phyloP scores from a whole-genome alignment of 768 basidiomycete genomes.

The Tylopilus subfusipes region DNA sequence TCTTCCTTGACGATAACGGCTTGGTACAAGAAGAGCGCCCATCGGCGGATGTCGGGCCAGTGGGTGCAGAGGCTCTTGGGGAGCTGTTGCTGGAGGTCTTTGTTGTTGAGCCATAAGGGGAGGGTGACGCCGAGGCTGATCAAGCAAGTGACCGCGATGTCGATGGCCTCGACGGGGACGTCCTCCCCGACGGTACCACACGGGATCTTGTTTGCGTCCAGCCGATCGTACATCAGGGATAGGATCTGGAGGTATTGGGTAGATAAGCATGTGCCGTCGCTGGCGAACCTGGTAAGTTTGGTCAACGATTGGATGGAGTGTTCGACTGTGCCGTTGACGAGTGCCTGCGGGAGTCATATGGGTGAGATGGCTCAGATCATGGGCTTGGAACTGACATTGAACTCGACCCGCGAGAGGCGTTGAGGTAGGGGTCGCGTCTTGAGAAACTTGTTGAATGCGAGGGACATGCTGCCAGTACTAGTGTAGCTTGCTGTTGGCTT shows the following conservation, averaged over 20 bases:
- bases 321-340: constrained; percentile 12
- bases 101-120: constrained; percentile 22
- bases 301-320: constrained; percentile 13
- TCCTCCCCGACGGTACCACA: constrained; percentile 3
- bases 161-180: constrained; percentile 5
- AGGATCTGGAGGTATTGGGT: constrained; percentile 23
- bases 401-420: constrained; percentile 11
- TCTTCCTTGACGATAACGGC: constrained; percentile 10
- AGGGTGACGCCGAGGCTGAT: constrained; percentile 22
- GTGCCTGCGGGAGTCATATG: constrained; percentile 5
- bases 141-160: constrained; percentile 14
- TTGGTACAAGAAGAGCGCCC: constrained; percentile 24
- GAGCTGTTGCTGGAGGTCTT: constrained; percentile 13
- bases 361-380: not conserved
- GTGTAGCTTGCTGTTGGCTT: not conserved
- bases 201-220: constrained; percentile 20
- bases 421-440: not conserved
- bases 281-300: constrained; percentile 14
- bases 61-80: constrained; percentile 10
- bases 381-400: constrained; percentile 16
- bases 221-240: constrained; percentile 20
- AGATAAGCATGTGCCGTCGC: constrained; percentile 10
- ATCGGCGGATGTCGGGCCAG: constrained; percentile 27
- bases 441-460: not conserved
- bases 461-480: not conserved